phyloP scores from a whole-genome alignment of 371 early-diverging fungal species.

The Mucor mucedo region DNA sequence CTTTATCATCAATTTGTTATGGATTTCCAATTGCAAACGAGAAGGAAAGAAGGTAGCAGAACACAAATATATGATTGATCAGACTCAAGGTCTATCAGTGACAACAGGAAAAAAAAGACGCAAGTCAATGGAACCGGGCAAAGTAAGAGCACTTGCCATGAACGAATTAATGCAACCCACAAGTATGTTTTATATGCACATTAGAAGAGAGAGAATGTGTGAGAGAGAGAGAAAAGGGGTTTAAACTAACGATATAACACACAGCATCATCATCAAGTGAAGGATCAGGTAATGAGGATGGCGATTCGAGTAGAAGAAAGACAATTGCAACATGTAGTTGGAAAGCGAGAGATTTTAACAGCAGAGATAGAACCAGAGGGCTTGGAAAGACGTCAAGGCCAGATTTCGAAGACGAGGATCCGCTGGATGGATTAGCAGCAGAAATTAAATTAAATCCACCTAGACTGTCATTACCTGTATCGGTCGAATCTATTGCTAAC shows the following conservation, averaged over 20 bases:
- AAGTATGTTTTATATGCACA: conserved; percentile 14
- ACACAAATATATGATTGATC: conserved; percentile 40
- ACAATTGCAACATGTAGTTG: conserved; percentile 18
- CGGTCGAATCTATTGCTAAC: conserved; percentile 13
- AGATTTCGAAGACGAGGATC: conserved; percentile 8
- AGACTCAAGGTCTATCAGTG: conserved; percentile 36
- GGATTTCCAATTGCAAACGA: conserved; percentile 48
- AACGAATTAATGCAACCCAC: conserved; percentile 10
- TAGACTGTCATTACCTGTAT: conserved; percentile 22
- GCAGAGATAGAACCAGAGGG: not conserved
- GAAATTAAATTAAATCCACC: conserved; percentile 10
- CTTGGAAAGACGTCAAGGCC: not conserved
- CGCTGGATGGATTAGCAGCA: not conserved
- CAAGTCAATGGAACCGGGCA: conserved; percentile 55
- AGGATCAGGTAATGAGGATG: conserved; percentile 4
- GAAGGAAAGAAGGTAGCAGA: conserved; percentile 42
- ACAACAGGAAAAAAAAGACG: conserved; percentile 35
- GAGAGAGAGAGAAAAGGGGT: not conserved
- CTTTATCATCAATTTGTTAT: conserved; percentile 43
- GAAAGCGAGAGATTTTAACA: conserved; percentile 10
- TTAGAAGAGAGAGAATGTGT: too few relatives aligned
- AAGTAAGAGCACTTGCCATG: conserved; percentile 36
- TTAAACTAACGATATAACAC: not conserved
- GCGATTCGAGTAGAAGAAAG: conserved; percentile 13
- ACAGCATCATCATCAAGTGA: conserved; percentile 18